A percentile compares a stretch with the other conserved stretches of the same genome.
These are phyloP conservation scores for Paracorniculantispora psalliotae DNA, from an alignment of 2,329 filamentous ascomycete genomes.

Conservation along the genomic window DNA sequence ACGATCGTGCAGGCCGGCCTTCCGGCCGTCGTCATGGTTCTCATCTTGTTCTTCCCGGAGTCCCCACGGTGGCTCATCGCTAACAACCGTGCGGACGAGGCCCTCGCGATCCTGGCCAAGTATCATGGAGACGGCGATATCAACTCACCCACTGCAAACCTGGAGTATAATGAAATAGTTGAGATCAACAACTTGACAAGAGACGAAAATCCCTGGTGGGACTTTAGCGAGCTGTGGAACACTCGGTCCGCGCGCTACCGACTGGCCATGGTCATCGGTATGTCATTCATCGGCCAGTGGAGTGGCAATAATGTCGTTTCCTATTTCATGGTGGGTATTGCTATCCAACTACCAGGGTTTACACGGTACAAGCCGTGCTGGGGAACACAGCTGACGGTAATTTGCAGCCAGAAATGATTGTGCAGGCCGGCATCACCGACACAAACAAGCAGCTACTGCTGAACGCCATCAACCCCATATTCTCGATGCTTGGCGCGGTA, in stretches of 20 bases:
- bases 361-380: too few relatives aligned
- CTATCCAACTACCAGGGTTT: too few relatives aligned
- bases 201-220: conserved; percentile 44
- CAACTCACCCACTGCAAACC: conserved; percentile 45
- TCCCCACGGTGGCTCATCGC: conserved; percentile 43
- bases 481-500: conserved; percentile 46
- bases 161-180: conserved; percentile 50
- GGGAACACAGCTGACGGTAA: too few relatives aligned
- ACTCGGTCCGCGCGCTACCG: conserved; percentile 43
- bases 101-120: conserved; percentile 36
- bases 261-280: conserved; percentile 45
- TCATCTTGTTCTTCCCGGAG: conserved; percentile 43
- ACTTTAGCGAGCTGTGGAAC: conserved; percentile 49
- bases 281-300: conserved; percentile 50
- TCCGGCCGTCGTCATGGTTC: conserved; percentile 42
- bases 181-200: conserved; percentile 41
- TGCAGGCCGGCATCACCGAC: conserved; percentile 46
- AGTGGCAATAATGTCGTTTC: conserved; percentile 44
- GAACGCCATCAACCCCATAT: conserved; percentile 49
- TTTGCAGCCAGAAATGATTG: too few relatives aligned
- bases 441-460: conserved; percentile 43
- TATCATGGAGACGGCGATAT: conserved; percentile 49
- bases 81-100: conserved; percentile 36
- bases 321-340: conserved; percentile 58
- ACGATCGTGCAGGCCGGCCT: conserved; percentile 46